Evolutionary conservation across 208 protist species (phyloP).

Genomic region (Trypanosoma mega): DNA sequence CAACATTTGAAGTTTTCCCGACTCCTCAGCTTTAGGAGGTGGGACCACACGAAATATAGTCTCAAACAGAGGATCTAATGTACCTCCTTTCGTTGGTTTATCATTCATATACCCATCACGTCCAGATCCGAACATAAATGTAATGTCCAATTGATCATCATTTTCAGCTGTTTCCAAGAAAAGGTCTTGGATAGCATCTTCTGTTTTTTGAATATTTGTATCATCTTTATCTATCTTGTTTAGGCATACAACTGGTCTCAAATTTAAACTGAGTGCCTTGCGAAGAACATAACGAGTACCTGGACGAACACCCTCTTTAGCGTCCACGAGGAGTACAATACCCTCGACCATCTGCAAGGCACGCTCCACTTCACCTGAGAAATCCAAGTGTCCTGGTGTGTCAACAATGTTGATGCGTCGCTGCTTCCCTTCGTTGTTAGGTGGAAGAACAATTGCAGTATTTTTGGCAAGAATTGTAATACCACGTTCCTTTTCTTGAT

Average conservation of each 20-base stretch:
- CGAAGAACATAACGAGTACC: slow-evolving; percentile 98
- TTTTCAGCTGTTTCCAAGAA: slow-evolving; percentile 94
- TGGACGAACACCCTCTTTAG: slow-evolving; percentile 95
- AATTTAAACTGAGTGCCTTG: slow-evolving; percentile 94
- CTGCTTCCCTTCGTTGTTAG: slow-evolving; percentile 17
- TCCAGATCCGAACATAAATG: slow-evolving; percentile 94
- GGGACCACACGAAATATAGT: slow-evolving; percentile 91
- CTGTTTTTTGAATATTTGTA: slow-evolving; percentile 87
- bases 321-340: slow-evolving; percentile 95
- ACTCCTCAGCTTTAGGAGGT: slow-evolving; percentile 45
- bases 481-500: slow-evolving; percentile 95
- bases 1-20: slow-evolving; percentile 90
- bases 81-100: slow-evolving; percentile 65
- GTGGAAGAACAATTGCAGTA: slow-evolving; percentile 82
- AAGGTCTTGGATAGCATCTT: slow-evolving; percentile 95
- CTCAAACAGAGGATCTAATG: slow-evolving; percentile 92
- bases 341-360: slow-evolving; percentile 97
- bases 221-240: slow-evolving; percentile 98
- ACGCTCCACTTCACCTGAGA: slow-evolving; percentile 97
- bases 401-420: slow-evolving; percentile 97
- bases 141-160: slow-evolving; percentile 95
- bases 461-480: slow-evolving; percentile 98
- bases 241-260: slow-evolving; percentile 96
- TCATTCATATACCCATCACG: slow-evolving; percentile 91
- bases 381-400: slow-evolving; percentile 98